Conservation (phyloP, 2,329 filamentous ascomycete species). For the Alternaria brassicicola region DNA sequence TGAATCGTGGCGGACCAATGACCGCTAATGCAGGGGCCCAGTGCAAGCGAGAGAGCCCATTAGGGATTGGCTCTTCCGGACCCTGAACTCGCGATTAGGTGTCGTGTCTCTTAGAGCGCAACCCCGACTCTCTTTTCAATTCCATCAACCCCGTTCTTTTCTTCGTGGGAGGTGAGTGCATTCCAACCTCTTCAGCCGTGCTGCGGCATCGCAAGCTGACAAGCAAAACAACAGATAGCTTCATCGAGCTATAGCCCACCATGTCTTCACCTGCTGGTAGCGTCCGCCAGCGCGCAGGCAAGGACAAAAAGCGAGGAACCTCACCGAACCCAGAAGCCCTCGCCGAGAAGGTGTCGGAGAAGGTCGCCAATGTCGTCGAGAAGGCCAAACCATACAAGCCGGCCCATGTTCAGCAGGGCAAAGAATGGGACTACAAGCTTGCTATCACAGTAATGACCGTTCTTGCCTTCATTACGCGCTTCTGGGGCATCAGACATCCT, state of each 20-base stretch:
- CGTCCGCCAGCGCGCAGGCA: constrained; percentile 47
- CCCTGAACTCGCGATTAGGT: constrained; percentile 33
- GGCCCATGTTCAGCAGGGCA: constrained; percentile 47
- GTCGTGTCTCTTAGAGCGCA: constrained; percentile 27
- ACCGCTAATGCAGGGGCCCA: constrained; percentile 11
- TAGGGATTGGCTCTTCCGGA: constrained; percentile 11
- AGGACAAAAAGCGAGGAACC: constrained; percentile 48
- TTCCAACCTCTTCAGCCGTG: constrained; percentile 4
- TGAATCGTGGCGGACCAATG: constrained; percentile 13
- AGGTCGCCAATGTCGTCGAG: constrained; percentile 34
- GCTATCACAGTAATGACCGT: constrained; percentile 77
- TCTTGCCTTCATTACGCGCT: constrained; percentile 87
- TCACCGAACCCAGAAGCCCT: constrained; percentile 44
- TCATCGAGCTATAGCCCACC: constrained; percentile 31
- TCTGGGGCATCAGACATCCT: constrained; percentile 95
- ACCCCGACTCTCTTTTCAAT: constrained; percentile 25
- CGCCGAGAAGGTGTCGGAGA: constrained; percentile 40
- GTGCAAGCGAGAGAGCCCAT: constrained; percentile 17
- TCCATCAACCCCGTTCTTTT: constrained; percentile 25
- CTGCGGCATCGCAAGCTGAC: constrained; percentile 20
- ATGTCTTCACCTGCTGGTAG: constrained; percentile 48
- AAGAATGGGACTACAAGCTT: constrained; percentile 85
- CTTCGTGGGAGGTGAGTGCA: constrained; percentile 29
- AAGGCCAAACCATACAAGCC: constrained; percentile 45
- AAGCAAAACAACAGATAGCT: constrained; percentile 30